These are phyloP conservation scores for Kwoniella europaea DNA, from an alignment of 768 basidiomycete species.

Conservation along the genomic window DNA sequence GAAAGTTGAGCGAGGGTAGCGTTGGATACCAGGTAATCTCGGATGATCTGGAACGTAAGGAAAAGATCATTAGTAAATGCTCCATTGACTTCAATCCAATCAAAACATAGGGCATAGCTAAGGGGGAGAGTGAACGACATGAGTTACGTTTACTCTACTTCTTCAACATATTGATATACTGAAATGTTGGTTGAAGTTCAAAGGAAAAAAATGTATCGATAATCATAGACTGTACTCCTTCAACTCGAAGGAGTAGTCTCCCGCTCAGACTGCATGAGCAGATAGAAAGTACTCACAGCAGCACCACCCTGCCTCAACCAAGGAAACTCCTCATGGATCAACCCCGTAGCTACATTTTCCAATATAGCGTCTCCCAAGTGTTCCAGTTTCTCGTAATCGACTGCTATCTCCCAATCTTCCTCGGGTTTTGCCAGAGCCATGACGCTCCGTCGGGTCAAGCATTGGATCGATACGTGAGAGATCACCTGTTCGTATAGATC, in stretches of 20 bases:
- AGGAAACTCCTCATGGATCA: slow-evolving; percentile 45
- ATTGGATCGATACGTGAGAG: slow-evolving; percentile 28
- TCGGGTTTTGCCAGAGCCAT: slow-evolving; percentile 13
- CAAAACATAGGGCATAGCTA: no score
- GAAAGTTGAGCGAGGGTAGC: slow-evolving; percentile 40
- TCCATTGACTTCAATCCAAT: no score
- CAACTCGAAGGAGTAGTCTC: no score
- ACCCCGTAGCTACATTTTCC: slow-evolving; percentile 36
- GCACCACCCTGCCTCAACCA: slow-evolving; percentile 37
- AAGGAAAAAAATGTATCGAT: no score
- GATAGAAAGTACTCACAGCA: slow-evolving; percentile 28
- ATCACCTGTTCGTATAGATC: slow-evolving; percentile 20
- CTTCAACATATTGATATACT: no score
- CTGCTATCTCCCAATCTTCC: slow-evolving; percentile 12
- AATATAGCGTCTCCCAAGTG: slow-evolving; percentile 47
- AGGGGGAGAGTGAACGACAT: no score
- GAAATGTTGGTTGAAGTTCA: no score
- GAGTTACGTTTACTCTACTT: no score
- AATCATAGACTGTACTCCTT: no score
- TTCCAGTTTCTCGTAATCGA: slow-evolving; percentile 51
- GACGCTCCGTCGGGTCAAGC: slow-evolving; percentile 3
- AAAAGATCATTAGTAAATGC: no score
- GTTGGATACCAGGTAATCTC: slow-evolving; percentile 35
- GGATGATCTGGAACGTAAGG: slow-evolving; percentile 31
- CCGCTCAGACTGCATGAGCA: no score